A percentile compares a stretch with the other conserved stretches of the same genome.
These are phyloP conservation scores for Aspergillus bertholletiae DNA, from an alignment of 495 filamentous ascomycete species.

Conservation along the genomic window DNA sequence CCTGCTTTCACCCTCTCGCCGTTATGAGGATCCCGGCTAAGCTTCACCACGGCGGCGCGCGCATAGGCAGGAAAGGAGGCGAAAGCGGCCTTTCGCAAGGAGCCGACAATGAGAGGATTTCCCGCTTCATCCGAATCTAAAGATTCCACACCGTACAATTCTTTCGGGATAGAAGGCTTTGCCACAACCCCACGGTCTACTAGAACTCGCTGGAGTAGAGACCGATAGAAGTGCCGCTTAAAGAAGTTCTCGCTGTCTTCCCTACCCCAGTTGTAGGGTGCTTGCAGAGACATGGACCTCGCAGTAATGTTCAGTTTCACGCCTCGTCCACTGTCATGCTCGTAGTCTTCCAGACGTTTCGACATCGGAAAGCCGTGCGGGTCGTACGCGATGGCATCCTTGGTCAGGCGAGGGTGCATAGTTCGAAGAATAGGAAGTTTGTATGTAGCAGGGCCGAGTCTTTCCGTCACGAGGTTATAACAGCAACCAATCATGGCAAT, in stretches of 20 bases:
- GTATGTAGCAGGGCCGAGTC: slow-evolving; percentile 79
- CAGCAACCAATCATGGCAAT: slow-evolving; percentile 96
- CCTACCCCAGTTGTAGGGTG: slow-evolving; percentile 84
- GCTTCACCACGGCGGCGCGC: slow-evolving; percentile 71
- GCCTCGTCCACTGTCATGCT: slow-evolving; percentile 50
- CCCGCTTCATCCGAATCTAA: slow-evolving; percentile 32
- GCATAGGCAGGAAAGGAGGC: slow-evolving; percentile 73
- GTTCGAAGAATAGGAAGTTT: slow-evolving; percentile 69
- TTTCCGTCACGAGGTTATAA: slow-evolving; percentile 93
- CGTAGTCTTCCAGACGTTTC: slow-evolving; percentile 58
- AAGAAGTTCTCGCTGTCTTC: slow-evolving; percentile 83
- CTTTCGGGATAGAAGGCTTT: slow-evolving; percentile 41
- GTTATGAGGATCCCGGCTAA: slow-evolving; percentile 55
- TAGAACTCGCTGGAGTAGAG: slow-evolving; percentile 85
- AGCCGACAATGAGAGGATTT: slow-evolving; percentile 81
- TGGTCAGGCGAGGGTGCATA: slow-evolving; percentile 51
- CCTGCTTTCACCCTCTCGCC: slow-evolving; percentile 55
- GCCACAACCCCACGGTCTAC: slow-evolving; percentile 73
- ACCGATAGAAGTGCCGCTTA: slow-evolving; percentile 89
- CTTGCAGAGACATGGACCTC: slow-evolving; percentile 94
- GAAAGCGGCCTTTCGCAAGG: slow-evolving; percentile 77
- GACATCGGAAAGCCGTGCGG: slow-evolving; percentile 94
- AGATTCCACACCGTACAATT: slow-evolving; percentile 30
- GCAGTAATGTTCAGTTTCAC: slow-evolving; percentile 91
- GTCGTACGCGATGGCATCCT: slow-evolving; percentile 63